Evolutionary conservation across 345 rosid genomes (phyloP), one percentile per base, ranked within the genome.

Genomic region (Sapria himalayana): DNA sequence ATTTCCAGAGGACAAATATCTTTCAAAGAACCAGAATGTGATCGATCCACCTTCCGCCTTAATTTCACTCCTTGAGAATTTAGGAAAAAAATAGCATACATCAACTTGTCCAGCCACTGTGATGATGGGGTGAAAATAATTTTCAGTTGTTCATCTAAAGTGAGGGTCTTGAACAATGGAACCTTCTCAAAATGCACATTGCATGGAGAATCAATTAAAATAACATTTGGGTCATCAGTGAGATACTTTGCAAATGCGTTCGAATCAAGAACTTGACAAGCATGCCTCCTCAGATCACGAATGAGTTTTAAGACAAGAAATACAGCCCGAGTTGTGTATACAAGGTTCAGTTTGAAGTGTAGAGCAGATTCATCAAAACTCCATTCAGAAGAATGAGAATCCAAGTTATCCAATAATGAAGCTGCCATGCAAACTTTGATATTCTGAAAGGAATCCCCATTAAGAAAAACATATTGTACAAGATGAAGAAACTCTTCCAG

Each of bases 401-500:
- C 84, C 56, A 82, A 67, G 63, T 57, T 66, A 44, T 56, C 73
- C 59, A 82, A 51, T 46, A 79, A 39, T 52, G 91, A 76, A 48
- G 91, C 82, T 37, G 64, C 61, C 12, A 82, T 57, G 45, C 72
- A 82, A 45, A 71, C 84, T 63, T 71, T 70, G 29, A 82, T 58
- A 63, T 79, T 82, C 52, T 63, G 76, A 52, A 55, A 69, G 44
- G 61, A 57, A 50, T 61, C 39, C 46, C 74, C 60, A 57, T 65
- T 64, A 63, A 84, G 53, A 62, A 72, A 82, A 55, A 69, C 65
- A 62, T 59, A 59, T 59, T 69, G 82, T 56, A 72, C 69, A 54
- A 82, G 72, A 56, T 61, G 76, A 55, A 82, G 73, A 64, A 76
- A 89, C 57, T 77, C 98, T 61, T 89, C 98, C 61, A 74, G 48